Evolutionary conservation across 2,329 filamentous ascomycete species (phyloP).

Genomic region (Fusarium sp.): DNA sequence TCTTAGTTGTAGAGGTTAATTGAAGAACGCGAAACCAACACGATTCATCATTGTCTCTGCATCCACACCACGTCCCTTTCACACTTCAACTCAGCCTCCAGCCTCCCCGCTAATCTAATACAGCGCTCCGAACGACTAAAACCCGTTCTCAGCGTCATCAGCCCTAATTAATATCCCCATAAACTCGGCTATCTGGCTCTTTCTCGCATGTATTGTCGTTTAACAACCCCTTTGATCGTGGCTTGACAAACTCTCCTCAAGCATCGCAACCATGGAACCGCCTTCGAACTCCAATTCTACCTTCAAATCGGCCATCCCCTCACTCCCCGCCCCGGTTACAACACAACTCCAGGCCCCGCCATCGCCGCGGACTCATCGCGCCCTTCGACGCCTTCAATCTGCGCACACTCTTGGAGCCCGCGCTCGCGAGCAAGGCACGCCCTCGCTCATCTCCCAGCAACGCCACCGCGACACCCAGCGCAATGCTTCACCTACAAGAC

Average conservation of each 20-base stretch:
- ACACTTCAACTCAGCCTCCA: conserved; percentile 25
- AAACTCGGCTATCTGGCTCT: not conserved
- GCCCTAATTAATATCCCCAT: conserved; percentile 5
- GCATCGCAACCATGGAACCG: conserved; percentile 33
- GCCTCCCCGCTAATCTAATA: conserved; percentile 28
- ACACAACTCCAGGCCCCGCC: conserved; percentile 65
- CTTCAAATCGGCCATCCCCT: conserved; percentile 34
- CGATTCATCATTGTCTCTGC: conserved; percentile 30
- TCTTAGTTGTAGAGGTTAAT: not conserved
- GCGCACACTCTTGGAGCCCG: conserved; percentile 74
- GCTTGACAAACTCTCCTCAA: conserved; percentile 1
- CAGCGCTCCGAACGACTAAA: conserved; percentile 2
- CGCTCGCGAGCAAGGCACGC: conserved; percentile 59
- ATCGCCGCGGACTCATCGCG: conserved; percentile 73
- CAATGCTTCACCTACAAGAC: conserved; percentile 48
- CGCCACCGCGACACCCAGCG: conserved; percentile 60
- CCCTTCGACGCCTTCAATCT: conserved; percentile 78
- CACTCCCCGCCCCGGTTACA: conserved; percentile 44
- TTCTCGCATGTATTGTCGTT: conserved; percentile 3
- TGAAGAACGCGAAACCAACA: conserved; percentile 41
- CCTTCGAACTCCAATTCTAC: conserved; percentile 26
- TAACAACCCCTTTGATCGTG: not conserved
- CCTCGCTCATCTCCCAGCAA: conserved; percentile 72
- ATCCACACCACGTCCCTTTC: conserved; percentile 10
- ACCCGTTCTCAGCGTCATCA: conserved; percentile 15